A percentile compares a stretch with the other conserved stretches of the same genome.
phyloP scores from a whole-genome alignment of 225 moss, liverwort and hornwort genomes.

The Anthoceros angustus region DNA sequence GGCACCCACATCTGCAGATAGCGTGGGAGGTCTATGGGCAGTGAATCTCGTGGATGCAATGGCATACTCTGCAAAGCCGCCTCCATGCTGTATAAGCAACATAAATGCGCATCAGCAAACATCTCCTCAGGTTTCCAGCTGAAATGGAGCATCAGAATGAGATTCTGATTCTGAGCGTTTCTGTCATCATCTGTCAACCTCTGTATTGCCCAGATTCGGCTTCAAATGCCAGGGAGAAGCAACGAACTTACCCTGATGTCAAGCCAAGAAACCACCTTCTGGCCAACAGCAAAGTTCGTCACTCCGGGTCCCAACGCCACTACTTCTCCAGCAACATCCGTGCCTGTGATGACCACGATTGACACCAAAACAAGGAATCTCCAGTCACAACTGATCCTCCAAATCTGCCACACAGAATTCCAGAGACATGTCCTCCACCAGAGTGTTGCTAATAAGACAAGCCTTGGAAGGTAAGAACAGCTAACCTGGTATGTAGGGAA shows the following conservation, averaged over 20 bases:
- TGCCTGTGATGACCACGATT: conserved; percentile 23
- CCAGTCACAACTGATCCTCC: neutral
- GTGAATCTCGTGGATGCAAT: conserved; percentile 20
- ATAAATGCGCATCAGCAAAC: neutral
- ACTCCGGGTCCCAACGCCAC: conserved; percentile 36
- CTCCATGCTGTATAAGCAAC: conserved; percentile 22
- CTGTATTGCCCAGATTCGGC: too few species aligned
- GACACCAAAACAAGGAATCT: neutral
- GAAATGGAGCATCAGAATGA: too few species aligned
- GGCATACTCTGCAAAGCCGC: conserved; percentile 45
- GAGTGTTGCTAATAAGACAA: neutral
- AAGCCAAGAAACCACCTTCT: conserved; percentile 35
- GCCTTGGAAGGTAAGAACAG: neutral
- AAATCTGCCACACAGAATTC: neutral
- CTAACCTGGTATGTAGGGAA: conserved; percentile 41
- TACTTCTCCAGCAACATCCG: conserved; percentile 55
- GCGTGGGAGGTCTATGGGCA: conserved; percentile 21
- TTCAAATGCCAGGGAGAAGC: neutral
- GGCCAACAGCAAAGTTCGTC: conserved; percentile 25
- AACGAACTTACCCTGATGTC: conserved; percentile 26
- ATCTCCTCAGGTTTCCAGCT: neutral
- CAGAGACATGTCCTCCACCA: neutral
- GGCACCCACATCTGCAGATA: conserved; percentile 35
- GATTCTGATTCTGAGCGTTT: neutral
- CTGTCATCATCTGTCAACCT: neutral